Base-by-base conservation (phyloP, 2,329 filamentous ascomycete genomes). In the Microascus cirrosus region DNA sequence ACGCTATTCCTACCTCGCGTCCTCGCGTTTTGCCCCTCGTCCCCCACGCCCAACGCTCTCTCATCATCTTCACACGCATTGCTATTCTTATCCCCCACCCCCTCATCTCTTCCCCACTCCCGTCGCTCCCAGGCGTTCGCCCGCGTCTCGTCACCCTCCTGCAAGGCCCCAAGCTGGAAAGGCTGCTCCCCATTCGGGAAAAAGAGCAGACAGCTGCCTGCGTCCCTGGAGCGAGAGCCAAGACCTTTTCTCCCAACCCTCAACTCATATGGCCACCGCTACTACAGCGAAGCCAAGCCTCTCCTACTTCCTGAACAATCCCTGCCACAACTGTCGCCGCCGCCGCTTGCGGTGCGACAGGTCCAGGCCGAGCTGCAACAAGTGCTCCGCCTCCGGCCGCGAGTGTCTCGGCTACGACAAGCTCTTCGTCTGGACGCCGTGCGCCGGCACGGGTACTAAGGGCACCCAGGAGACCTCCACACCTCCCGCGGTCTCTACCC, bases 331-430 rank as follows among this genome's bases (percentile, higher is more conserved):
- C 69, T 85, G 82, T 69, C 80, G 81, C 60, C 77, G 77, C 59
- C 77, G 77, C 65, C 78, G 83, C 62, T 76, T 82, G 67, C 80
- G 81, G 64, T 86, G 83, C 68, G 83, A 86, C 68, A 75, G 78
- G 60, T 84, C 82, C 36, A 70, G 78, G 55, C 82, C 82, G 28
- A 73, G 70, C 59, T 85, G 83, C 67, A 75, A 79, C 64, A 85
- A 85, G 71, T 85, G 82, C 67, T 68, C 72, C 57, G 73, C 71
- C 63, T 73, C 76, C 50, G 80, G 80, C 32, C 73, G 80, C 66
- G 74, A 80, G 63, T 86, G 83, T 70, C 77, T 83, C 60, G 83
- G 83, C 45, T 85, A 85, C 67, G 81, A 79, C 60, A 78, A 77
- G 64, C 68, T 84, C 53, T 79, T 84, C 62, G 75, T 82, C 59